These are phyloP conservation scores for Epichloe amarillans DNA, from an alignment of 2,329 filamentous ascomycete species.

Conservation along the genomic window DNA sequence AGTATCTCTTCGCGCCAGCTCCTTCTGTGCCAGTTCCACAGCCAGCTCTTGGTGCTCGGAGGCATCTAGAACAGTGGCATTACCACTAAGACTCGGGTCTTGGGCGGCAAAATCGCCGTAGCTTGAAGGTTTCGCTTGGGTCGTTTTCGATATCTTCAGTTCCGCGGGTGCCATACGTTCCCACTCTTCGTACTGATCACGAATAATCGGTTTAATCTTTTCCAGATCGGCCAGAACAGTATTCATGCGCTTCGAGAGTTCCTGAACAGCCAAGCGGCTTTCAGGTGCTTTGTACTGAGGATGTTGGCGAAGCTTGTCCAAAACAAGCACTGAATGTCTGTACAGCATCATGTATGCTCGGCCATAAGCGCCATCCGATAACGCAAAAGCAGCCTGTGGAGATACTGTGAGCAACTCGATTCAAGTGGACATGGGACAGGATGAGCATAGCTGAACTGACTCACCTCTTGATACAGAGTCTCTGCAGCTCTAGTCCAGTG, in stretches of 20 bases:
- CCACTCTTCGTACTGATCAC: conserved; percentile 57
- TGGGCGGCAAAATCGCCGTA: conserved; percentile 36
- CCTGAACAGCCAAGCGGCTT: conserved; percentile 48
- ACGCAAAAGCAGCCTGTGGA: conserved; percentile 64
- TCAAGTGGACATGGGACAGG: not conserved
- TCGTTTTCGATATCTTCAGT: conserved; percentile 11
- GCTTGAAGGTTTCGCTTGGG: conserved; percentile 13
- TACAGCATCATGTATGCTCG: conserved; percentile 87
- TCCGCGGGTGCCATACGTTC: conserved; percentile 34
- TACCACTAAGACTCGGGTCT: conserved; percentile 48
- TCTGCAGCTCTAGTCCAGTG: conserved; percentile 74
- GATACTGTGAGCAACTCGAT: not conserved
- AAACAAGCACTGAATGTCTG: conserved; percentile 72
- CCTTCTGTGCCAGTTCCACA: conserved; percentile 59
- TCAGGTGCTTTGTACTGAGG: conserved; percentile 59
- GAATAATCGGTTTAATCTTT: conserved; percentile 64
- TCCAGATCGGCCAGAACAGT: conserved; percentile 60
- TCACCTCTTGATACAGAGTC: conserved; percentile 67
- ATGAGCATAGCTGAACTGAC: conserved; percentile 11
- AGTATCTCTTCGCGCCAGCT: conserved; percentile 55
- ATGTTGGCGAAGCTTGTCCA: conserved; percentile 61
- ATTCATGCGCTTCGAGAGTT: conserved; percentile 34
- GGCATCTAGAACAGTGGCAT: conserved; percentile 50
- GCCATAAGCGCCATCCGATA: conserved; percentile 72
- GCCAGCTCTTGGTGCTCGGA: conserved; percentile 62